These are phyloP conservation scores for Phoma herbarum DNA, from an alignment of 2,329 filamentous ascomycete genomes.

Conservation along the genomic window DNA sequence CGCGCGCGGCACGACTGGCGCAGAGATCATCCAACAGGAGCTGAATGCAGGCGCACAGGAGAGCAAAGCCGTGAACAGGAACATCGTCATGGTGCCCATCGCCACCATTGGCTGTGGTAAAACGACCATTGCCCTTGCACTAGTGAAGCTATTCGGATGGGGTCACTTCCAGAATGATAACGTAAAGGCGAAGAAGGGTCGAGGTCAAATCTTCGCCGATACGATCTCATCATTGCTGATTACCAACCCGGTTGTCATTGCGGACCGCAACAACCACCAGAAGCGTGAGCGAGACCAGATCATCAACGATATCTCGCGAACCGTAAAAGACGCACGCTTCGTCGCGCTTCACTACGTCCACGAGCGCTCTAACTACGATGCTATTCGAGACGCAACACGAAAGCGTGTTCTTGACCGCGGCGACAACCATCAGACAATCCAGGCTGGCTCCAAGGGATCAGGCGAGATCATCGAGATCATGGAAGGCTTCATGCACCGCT, in stretches of 20 bases:
- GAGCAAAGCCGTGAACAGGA: conserved; percentile 64
- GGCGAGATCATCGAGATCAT: conserved; percentile 87
- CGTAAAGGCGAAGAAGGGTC: conserved; percentile 77
- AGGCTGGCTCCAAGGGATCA: conserved; percentile 75
- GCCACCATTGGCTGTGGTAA: conserved; percentile 97
- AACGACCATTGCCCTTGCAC: conserved; percentile 85
- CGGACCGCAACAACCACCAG: conserved; percentile 94
- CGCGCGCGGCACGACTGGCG: conserved; percentile 83
- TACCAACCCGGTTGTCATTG: conserved; percentile 76
- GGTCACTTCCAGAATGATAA: conserved; percentile 98
- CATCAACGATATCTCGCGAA: conserved; percentile 75
- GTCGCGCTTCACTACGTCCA: conserved; percentile 92
- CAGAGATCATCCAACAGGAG: conserved; percentile 84
- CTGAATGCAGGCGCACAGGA: conserved; percentile 63
- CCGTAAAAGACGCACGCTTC: conserved; percentile 71
- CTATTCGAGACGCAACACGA: conserved; percentile 77
- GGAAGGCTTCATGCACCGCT: conserved; percentile 89
- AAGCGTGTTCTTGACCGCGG: conserved; percentile 83
- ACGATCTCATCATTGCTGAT: conserved; percentile 72
- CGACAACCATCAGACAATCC: conserved; percentile 98
- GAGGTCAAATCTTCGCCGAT: conserved; percentile 79
- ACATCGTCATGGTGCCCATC: conserved; percentile 87
- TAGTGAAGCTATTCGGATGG: conserved; percentile 86
- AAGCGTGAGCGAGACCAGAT: conserved; percentile 88
- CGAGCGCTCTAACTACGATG: conserved; percentile 70